Base-by-base conservation (phyloP, 371 early-diverging fungal species). In the Amoeboaphelidium occidentale region DNA sequence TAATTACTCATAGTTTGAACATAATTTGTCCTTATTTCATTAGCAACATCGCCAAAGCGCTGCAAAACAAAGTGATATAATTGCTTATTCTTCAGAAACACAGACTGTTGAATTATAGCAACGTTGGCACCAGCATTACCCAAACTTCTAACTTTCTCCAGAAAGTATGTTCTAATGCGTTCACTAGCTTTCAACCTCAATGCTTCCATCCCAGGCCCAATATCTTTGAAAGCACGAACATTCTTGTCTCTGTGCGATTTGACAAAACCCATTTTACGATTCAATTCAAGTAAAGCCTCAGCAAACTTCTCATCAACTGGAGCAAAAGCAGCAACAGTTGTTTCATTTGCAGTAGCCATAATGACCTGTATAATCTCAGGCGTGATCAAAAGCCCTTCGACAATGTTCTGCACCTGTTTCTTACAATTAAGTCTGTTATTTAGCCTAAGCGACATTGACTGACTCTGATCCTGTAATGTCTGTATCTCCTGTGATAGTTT, bases 291-390 rank as follows among this genome's bases (percentile, higher is more conserved):
- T 49, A 90, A 55, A 45, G 80, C 78, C 27, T 72, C 68, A 14
- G 86, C 55, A 74, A 84, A 92, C 27, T 71, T 61, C 49, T 87
- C 88, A 54, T 86, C 83, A 28, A 90, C 74, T 25, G 87, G 84
- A 6, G 76, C 81, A 55, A 89, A 83, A 48, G 76, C 80, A 45
- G 89, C 84, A 56, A 75, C 78, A 41, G 78, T 74, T 53, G 25
- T 23, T 20, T 20, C 28, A 25, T 46, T 42, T 17, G 17, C 48
- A n/a, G 2, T 10, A 4, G 41, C 13, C 53, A 4, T 10, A 39
- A 48, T 48, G 23, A 65, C 71, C 74, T 63, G 75, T 49, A 83
- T 81, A 25, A 79, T 62, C 44, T 78, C 70, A 2, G 89, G 86
- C 0, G 83, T 69, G 22, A 88, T 65, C 2, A 84, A 75, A 51